Percentiles rank a stretch among this genome's conserved stretches.
Conservation (phyloP, 2,329 filamentous ascomycete species). For the Trichocomaceae sp. region DNA sequence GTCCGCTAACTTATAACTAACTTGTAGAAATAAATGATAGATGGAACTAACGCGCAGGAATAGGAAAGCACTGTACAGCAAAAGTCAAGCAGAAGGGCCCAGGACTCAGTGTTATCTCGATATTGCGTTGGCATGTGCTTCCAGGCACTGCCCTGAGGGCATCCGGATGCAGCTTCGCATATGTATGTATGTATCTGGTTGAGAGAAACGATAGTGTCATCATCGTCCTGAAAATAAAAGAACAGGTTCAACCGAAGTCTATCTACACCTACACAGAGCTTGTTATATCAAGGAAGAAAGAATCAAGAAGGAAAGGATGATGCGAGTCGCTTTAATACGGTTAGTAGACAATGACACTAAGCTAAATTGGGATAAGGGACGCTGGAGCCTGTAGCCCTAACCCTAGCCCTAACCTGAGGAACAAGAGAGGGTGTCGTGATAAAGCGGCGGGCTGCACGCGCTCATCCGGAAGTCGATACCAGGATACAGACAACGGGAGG, state of each 20-base stretch:
- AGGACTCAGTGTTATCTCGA: constrained; percentile 5
- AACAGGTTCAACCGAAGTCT: constrained; percentile 4
- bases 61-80: background rate
- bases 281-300: background rate
- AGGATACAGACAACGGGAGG: too few relatives aligned
- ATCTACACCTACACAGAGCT: background rate
- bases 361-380: background rate
- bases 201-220: background rate
- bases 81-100: background rate
- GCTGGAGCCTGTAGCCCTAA: background rate
- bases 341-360: background rate
- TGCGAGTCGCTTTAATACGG: background rate
- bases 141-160: constrained; percentile 5
- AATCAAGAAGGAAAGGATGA: constrained; percentile 1
- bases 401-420: too few relatives aligned
- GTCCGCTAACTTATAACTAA: constrained; percentile 1
- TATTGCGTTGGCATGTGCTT: constrained; percentile 5
- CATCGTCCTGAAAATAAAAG: constrained; percentile 5
- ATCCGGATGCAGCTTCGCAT: constrained; percentile 6
- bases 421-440: too few relatives aligned
- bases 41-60: background rate
- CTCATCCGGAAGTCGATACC: too few relatives aligned
- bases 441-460: too few relatives aligned
- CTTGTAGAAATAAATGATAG: constrained; percentile 1
- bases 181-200: too few relatives aligned